phyloP scores from a whole-genome alignment of 345 rosid genomes.

The Anacardium occidentale region DNA sequence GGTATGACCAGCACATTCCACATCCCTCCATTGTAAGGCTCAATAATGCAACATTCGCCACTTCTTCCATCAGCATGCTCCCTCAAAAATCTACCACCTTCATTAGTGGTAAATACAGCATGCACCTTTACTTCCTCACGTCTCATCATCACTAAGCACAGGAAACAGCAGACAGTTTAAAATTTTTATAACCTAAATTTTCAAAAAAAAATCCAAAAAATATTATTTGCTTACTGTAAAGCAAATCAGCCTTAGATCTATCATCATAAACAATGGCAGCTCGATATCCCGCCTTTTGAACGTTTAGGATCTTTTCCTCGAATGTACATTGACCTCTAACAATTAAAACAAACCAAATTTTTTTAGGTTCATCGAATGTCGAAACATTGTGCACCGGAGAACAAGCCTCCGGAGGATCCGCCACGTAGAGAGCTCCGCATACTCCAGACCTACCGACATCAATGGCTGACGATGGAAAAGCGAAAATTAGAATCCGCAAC shows the following conservation, averaged over 20 bases:
- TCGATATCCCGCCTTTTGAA: conserved; percentile 50
- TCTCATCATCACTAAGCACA: conserved; percentile 60
- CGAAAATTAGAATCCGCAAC: background rate
- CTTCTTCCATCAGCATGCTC: conserved; percentile 42
- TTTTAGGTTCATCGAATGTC: conserved; percentile 31
- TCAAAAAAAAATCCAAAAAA: background rate
- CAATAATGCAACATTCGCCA: conserved; percentile 61
- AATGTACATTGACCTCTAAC: conserved; percentile 65
- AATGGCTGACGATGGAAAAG: conserved; percentile 33
- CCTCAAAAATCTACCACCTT: conserved; percentile 48
- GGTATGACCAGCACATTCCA: conserved; percentile 69
- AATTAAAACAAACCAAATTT: conserved; percentile 44
- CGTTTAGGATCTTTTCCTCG: conserved; percentile 55
- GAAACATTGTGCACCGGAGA: conserved; percentile 35
- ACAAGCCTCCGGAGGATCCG: conserved; percentile 63
- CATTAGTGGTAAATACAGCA: conserved; percentile 62
- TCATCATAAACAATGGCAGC: conserved; percentile 68
- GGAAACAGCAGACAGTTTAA: background rate
- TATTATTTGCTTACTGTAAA: conserved; percentile 49
- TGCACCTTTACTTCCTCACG: conserved; percentile 42
- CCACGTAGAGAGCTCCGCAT: conserved; percentile 63
- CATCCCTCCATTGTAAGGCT: conserved; percentile 30
- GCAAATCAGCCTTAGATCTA: conserved; percentile 42
- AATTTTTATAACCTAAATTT: background rate
- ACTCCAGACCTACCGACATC: conserved; percentile 34